A percentile compares a stretch with the other conserved stretches of the same genome.
These are phyloP conservation scores for Rhododendron kiyosumense DNA, from an alignment of 148 eudicot species.

Conservation along the genomic window DNA sequence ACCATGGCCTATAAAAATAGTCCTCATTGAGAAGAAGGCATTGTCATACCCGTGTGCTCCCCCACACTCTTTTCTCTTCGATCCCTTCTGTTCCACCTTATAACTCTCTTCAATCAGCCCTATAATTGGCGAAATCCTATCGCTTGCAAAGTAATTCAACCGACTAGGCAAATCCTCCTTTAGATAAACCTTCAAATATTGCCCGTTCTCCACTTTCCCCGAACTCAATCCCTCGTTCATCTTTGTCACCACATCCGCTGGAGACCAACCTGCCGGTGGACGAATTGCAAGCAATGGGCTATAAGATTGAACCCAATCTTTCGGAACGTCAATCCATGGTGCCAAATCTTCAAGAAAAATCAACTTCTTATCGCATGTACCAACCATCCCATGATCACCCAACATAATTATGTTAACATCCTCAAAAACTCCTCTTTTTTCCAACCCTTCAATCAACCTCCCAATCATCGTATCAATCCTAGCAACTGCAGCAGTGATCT, in stretches of 20 bases:
- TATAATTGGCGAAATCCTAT: slow-evolving; percentile 74
- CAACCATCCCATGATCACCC: slow-evolving; percentile 98
- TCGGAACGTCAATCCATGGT: slow-evolving; percentile 56
- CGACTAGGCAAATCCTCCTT: slow-evolving; percentile 79
- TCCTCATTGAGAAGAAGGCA: slow-evolving; percentile 86
- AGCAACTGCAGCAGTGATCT: slow-evolving; percentile 66
- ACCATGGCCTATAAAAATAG: slow-evolving; percentile 75
- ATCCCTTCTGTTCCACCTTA: slow-evolving; percentile 62
- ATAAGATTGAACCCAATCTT: slow-evolving; percentile 70
- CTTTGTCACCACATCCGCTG: slow-evolving; percentile 53
- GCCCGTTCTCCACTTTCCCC: slow-evolving; percentile 62
- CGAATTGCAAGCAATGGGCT: slow-evolving; percentile 75
- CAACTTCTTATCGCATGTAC: slow-evolving; percentile 82
- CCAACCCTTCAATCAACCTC: slow-evolving; percentile 68
- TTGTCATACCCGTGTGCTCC: slow-evolving; percentile 96
- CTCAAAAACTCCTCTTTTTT: slow-evolving; percentile 75
- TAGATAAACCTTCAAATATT: slow-evolving; percentile 54
- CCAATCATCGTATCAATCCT: slow-evolving; percentile 72
- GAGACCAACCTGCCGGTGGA: slow-evolving; percentile 39
- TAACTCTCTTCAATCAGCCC: slow-evolving; percentile 74
- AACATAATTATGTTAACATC: slow-evolving; percentile 72
- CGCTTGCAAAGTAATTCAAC: slow-evolving; percentile 62
- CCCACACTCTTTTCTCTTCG: slow-evolving; percentile 65
- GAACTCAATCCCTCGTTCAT: slow-evolving; percentile 74
- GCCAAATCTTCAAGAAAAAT: slow-evolving; percentile 65